phyloP scores from a whole-genome alignment of 306 rosid species.

The Comarum palustre region DNA sequence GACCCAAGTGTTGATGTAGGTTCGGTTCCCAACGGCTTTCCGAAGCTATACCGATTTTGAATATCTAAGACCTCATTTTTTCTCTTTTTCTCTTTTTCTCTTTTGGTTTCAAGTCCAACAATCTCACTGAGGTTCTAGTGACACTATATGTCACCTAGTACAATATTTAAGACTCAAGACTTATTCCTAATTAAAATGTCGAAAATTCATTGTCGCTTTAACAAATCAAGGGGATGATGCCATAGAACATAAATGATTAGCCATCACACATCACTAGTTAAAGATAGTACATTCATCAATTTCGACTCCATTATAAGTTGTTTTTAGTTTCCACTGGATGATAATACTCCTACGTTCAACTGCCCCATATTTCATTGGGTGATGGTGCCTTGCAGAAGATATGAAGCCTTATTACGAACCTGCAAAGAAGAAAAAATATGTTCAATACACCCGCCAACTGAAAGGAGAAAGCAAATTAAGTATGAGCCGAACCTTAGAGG shows the following conservation, averaged over 20 bases:
- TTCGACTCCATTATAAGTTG: not conserved
- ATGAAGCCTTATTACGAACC: conserved; percentile 84
- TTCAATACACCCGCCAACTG: conserved; percentile 5
- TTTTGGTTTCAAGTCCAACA: no score
- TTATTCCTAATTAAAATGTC: no score
- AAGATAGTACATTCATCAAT: not conserved
- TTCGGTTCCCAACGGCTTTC: conserved; percentile 42
- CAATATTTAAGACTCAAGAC: no score
- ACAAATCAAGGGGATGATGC: not conserved
- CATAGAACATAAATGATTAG: not conserved
- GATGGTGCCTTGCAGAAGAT: conserved; percentile 63
- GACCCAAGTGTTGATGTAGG: not conserved
- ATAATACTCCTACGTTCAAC: not conserved
- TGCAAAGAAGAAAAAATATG: conserved; percentile 29
- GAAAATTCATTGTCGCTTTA: no score
- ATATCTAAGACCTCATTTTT: conserved; percentile 17
- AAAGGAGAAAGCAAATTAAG: conserved; percentile 19
- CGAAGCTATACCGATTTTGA: conserved; percentile 38
- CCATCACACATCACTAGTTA: not conserved
- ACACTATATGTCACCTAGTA: no score
- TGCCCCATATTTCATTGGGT: not conserved
- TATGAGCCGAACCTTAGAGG: conserved; percentile 64
- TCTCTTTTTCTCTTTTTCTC: not conserved
- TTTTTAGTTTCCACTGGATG: not conserved
- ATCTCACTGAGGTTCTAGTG: no score